Conservation (phyloP, 2,329 filamentous ascomycete genomes). For the Tolypocladium capitatum region DNA sequence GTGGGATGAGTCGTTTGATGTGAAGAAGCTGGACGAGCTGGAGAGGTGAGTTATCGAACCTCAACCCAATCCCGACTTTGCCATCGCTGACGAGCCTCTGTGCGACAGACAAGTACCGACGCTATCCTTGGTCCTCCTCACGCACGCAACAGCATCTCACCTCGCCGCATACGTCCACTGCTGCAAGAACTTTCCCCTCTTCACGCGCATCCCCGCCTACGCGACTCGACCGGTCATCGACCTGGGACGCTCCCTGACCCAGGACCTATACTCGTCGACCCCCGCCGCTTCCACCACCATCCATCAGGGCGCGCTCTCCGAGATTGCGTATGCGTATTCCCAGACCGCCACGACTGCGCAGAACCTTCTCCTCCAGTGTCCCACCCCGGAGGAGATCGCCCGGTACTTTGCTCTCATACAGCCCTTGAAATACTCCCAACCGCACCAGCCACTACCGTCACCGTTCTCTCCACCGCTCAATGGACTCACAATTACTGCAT, state of each 20-base stretch:
- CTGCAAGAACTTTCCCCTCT: slow-evolving; percentile 90
- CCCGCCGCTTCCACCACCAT: slow-evolving; percentile 80
- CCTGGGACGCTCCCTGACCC: slow-evolving; percentile 76
- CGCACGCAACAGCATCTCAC: slow-evolving; percentile 83
- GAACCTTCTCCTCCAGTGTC: slow-evolving; percentile 52
- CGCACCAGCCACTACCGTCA: slow-evolving; percentile 76
- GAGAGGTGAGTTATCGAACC: slow-evolving; percentile 54
- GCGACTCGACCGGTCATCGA: slow-evolving; percentile 89
- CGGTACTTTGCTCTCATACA: slow-evolving; percentile 85
- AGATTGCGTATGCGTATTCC: slow-evolving; percentile 40
- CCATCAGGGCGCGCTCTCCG: slow-evolving; percentile 57
- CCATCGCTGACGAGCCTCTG: not conserved
- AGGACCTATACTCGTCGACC: slow-evolving; percentile 84
- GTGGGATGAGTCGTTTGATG: slow-evolving; percentile 88
- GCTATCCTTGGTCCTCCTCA: slow-evolving; percentile 84
- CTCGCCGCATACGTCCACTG: slow-evolving; percentile 90
- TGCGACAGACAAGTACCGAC: slow-evolving; percentile 67
- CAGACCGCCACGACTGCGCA: slow-evolving; percentile 35
- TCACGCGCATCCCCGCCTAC: slow-evolving; percentile 85
- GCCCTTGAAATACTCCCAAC: slow-evolving; percentile 91
- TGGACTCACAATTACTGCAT: slow-evolving; percentile 87
- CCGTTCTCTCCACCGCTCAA: slow-evolving; percentile 81
- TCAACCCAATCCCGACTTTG: not conserved
- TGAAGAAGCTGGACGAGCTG: slow-evolving; percentile 67
- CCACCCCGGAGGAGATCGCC: slow-evolving; percentile 77